phyloP scores from a whole-genome alignment of 805 yeast genomes.

The Myxozyma neglecta region DNA sequence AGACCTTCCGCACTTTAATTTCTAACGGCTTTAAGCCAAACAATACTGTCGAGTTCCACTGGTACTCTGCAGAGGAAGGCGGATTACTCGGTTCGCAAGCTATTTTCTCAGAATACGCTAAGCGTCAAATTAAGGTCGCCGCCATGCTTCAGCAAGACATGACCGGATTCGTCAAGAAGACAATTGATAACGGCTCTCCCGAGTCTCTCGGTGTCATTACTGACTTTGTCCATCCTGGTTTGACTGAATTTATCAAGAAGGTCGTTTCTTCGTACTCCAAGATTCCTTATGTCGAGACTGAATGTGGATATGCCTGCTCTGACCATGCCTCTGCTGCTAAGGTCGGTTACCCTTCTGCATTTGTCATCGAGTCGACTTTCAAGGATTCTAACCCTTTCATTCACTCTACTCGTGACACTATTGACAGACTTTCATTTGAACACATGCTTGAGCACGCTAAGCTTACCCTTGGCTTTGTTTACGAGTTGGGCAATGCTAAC shows the following conservation, averaged over 20 bases:
- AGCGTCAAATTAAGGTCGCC: constrained; percentile 53
- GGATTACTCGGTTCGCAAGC: constrained; percentile 86
- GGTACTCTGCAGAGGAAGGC: constrained; percentile 93
- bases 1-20: constrained; percentile 65
- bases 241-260: constrained; percentile 62
- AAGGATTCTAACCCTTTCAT: constrained; percentile 64
- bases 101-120: constrained; percentile 58
- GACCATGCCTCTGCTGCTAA: constrained; percentile 87
- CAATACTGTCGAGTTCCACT: constrained; percentile 87
- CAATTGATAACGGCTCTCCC: constrained; percentile 51
- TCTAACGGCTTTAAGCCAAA: constrained; percentile 52
- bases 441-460: constrained; percentile 82
- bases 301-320: constrained; percentile 90
- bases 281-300: constrained; percentile 70
- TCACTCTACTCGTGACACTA: constrained; percentile 76
- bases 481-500: constrained; percentile 59
- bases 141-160: constrained; percentile 94
- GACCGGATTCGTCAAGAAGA: constrained; percentile 72
- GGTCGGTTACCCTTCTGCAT: constrained; percentile 80
- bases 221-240: constrained; percentile 59
- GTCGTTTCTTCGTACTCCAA: constrained; percentile 62
- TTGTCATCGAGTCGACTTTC: constrained; percentile 76
- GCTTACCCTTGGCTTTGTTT: constrained; percentile 68
- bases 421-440: constrained; percentile 73
- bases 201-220: constrained; percentile 78